These are phyloP conservation scores for Pseudogymnoascus sp. DNA, from an alignment of 2,329 filamentous ascomycete species.

Conservation along the genomic window DNA sequence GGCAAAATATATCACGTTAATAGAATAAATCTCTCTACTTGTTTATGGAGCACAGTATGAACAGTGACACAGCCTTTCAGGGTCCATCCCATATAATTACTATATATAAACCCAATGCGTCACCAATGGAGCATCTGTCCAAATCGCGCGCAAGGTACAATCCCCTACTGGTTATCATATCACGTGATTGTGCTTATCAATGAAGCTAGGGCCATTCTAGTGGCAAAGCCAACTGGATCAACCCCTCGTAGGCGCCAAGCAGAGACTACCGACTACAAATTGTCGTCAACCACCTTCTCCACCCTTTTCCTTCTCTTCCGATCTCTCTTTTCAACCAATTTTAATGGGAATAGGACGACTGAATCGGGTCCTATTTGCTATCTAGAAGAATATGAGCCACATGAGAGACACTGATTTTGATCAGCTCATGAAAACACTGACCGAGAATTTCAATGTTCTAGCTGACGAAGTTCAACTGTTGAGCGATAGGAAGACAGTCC, in stretches of 20 bases:
- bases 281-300: conserved; percentile 6
- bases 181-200: conserved; percentile 6
- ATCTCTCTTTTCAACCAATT: conserved; percentile 24
- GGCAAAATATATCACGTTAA: not conserved
- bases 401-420: conserved; percentile 25
- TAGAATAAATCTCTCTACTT: not conserved
- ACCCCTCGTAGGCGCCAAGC: conserved; percentile 8
- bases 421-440: conserved; percentile 47
- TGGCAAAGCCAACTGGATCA: conserved; percentile 2
- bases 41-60: not conserved
- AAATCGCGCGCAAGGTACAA: not conserved
- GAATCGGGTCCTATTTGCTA: conserved; percentile 4
- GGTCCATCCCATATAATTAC: not conserved
- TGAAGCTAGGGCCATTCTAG: not conserved
- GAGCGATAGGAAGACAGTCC: conserved; percentile 55
- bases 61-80: not conserved
- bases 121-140: not conserved
- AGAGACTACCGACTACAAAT: conserved; percentile 9
- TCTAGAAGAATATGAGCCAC: conserved; percentile 8
- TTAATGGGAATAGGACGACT: conserved; percentile 3
- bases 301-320: conserved; percentile 9
- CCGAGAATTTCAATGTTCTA: conserved; percentile 57
- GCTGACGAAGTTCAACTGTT: conserved; percentile 58
- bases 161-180: not conserved
- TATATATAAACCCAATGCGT: conserved; percentile 5